Evolutionary conservation across 257 asterid genomes (phyloP).

Genomic region (Salvia rosmarinus): DNA sequence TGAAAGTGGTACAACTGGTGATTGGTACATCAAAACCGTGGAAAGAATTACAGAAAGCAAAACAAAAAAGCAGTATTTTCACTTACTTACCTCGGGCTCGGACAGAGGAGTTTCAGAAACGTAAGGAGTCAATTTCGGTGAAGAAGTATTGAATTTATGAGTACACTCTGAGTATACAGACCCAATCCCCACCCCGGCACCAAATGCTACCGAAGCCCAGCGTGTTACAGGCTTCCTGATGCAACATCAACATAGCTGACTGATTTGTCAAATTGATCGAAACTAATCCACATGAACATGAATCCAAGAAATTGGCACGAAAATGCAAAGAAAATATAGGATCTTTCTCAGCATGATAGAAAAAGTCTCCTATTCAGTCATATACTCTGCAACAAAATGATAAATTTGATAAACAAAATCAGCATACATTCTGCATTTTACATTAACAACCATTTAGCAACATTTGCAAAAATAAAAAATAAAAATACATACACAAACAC

Average conservation of each 20-base stretch:
- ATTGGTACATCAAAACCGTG: too few species aligned
- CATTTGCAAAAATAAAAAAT: too few species aligned
- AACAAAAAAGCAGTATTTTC: not conserved
- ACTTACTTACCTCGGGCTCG: constrained; percentile 34
- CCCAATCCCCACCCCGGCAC: constrained; percentile 87
- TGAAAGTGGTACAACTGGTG: too few species aligned
- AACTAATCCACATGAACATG: not conserved
- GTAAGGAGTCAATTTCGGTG: constrained; percentile 45
- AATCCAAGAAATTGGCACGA: not conserved
- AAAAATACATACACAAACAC: too few species aligned
- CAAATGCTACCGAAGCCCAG: constrained; percentile 88
- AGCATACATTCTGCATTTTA: not conserved
- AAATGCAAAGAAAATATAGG: not conserved
- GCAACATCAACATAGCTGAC: constrained; percentile 30
- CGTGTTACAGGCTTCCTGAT: constrained; percentile 90
- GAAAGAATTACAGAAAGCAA: too few species aligned
- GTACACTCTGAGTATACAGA: constrained; percentile 84
- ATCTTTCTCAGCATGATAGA: not conserved
- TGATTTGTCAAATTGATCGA: constrained; percentile 15
- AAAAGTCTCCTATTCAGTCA: not conserved
- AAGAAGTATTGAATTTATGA: constrained; percentile 54
- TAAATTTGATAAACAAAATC: not conserved
- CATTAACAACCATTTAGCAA: too few species aligned
- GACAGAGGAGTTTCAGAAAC: constrained; percentile 44
- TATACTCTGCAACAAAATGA: not conserved